phyloP scores from a whole-genome alignment of 148 eudicot genomes.

The Diospyros kaki region DNA sequence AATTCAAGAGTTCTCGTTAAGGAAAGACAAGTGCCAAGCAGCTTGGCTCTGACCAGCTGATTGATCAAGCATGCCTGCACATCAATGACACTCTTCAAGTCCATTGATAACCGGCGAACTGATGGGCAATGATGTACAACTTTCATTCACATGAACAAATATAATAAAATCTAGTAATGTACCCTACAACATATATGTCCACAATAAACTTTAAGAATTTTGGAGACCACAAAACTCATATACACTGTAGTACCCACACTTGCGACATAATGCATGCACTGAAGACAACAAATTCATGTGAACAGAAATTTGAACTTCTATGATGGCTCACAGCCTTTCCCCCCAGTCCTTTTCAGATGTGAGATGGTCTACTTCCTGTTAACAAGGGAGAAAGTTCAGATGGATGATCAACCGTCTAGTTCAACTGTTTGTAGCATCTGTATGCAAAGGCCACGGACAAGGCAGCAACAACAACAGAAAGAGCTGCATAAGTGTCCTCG shows the following conservation, averaged over 20 bases:
- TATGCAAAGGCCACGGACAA: conserved; percentile 69
- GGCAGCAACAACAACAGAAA: conserved; percentile 75
- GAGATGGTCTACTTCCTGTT: background rate
- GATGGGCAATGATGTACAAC: too few species aligned
- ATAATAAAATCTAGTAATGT: background rate
- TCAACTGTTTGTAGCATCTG: conserved; percentile 53
- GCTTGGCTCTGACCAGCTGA: too few species aligned
- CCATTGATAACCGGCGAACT: too few species aligned
- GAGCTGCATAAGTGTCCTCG: conserved; percentile 85
- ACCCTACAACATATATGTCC: background rate
- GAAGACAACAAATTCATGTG: background rate
- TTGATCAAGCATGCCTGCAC: too few species aligned
- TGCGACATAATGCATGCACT: background rate
- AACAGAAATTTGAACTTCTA: background rate
- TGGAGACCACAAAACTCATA: background rate
- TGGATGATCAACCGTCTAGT: conserved; percentile 3
- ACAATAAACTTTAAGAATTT: background rate
- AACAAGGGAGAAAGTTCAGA: background rate
- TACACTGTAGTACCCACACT: conserved; percentile 4
- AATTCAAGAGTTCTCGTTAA: too few species aligned
- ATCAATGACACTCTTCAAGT: too few species aligned
- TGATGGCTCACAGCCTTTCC: background rate
- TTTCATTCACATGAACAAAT: too few species aligned
- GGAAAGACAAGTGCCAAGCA: too few species aligned
- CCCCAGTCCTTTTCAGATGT: background rate